Evolutionary conservation across 305 asterid genomes (phyloP).

Genomic region (Rubia peregrina): DNA sequence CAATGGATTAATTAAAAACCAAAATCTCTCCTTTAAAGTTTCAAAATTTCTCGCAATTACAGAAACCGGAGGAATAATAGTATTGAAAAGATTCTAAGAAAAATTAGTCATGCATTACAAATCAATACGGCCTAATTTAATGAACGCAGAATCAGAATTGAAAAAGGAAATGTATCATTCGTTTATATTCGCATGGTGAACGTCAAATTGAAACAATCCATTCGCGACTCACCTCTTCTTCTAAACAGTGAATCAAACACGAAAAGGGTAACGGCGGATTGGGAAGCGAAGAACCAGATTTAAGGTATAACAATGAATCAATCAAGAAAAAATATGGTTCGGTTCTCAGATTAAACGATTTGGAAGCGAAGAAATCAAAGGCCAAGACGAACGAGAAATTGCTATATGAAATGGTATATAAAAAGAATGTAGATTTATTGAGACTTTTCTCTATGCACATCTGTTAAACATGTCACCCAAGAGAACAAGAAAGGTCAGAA

Average conservation of each 20-base stretch:
- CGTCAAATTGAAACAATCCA: not conserved
- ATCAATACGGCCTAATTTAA: not conserved
- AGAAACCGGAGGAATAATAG: too few relatives aligned
- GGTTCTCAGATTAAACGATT: too few relatives aligned
- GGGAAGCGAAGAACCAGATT: not conserved
- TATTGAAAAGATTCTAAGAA: too few relatives aligned
- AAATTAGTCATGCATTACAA: not conserved
- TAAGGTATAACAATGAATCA: not conserved
- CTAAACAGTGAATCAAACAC: not conserved
- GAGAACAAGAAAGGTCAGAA: not conserved
- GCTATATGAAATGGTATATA: too few relatives aligned
- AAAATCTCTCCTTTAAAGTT: not conserved
- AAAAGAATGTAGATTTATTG: not conserved
- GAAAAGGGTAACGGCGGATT: not conserved
- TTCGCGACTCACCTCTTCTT: not conserved
- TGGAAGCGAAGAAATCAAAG: too few relatives aligned
- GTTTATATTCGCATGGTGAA: not conserved
- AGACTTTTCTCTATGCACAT: not conserved
- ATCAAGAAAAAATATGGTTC: not conserved
- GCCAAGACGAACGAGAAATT: too few relatives aligned
- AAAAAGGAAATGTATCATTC: too few relatives aligned
- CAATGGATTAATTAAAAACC: not conserved
- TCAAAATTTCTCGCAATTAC: too few relatives aligned
- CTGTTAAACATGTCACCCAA: not conserved
- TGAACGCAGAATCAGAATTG: not conserved